Base-by-base conservation (phyloP, 441 rosid species). In the Gossypium trilobum region DNA sequence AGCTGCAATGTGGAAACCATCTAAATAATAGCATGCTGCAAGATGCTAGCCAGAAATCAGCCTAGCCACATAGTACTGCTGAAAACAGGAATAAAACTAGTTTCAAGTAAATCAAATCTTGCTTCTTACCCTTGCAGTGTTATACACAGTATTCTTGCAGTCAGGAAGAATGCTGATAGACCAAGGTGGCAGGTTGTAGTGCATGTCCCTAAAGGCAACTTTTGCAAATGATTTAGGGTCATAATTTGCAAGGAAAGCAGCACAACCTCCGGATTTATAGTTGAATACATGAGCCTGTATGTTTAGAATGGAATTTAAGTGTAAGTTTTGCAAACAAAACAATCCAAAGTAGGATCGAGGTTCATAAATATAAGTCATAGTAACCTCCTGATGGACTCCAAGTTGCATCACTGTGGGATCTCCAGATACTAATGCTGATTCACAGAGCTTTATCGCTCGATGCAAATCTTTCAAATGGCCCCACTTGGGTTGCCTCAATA, bases 401-500 rank as follows among this genome's bases (percentile, higher is more conserved):
- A 95, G 95, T 23, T 83, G 78, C 54, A 82, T 79, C 63, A 89
- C 91, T 0, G 82, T 75, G 48, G 93, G 92, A 70, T 82, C 77
- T 56, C 83, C 96, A 39, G 88, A 84, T 14, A 95, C 84, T 73
- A 95, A 79, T 60, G 99, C 98, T 27, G 91, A 91, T 66, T 95
- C 98, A 72, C 93, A 89, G 2, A 92, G 78, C 77, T 89, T 95
- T 44, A 95, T 87, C 0, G 97, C 98, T 82, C 90, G 79, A 68
- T 95, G 99, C 80, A 95, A 78, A 85, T 92, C 97, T 87, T 95
- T 95, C 83, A 92, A 83, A 81, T 95, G 99, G 46, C 99, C 97
- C 97, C 97, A 95, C 82, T 95, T 95, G 3, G 99, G 99, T 70
- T 91, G 84, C 88, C 97, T 92, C 75, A 82, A 14, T 23, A 94